Conservation (phyloP, 306 rosid species). For the Comarum palustre region DNA sequence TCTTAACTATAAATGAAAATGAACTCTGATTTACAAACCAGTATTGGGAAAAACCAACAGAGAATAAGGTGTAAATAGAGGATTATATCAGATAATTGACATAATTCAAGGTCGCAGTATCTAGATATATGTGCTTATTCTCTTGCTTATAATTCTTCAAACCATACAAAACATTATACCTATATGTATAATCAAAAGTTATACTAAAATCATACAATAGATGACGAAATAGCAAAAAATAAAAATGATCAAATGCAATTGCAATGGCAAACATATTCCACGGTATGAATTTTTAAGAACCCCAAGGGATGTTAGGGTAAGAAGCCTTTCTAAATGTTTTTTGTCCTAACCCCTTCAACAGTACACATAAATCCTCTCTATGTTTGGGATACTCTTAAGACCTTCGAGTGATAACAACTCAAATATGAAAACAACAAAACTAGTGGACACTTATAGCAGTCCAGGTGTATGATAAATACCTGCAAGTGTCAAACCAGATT, state of each 20-base stretch:
- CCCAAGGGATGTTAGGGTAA: neutral
- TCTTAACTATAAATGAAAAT: constrained; percentile 6
- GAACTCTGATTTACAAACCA: neutral
- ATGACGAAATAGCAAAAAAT: neutral
- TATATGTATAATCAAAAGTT: neutral
- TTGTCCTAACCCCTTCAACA: neutral
- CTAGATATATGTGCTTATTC: neutral
- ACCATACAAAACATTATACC: neutral
- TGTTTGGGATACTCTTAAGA: neutral
- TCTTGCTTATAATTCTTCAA: neutral
- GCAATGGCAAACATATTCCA: neutral
- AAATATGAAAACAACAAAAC: neutral
- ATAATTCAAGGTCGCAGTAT: neutral
- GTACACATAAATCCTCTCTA: neutral
- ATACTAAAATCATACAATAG: neutral
- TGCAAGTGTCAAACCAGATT: constrained; percentile 47
- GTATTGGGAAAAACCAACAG: neutral
- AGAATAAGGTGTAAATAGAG: neutral
- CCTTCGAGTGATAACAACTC: neutral
- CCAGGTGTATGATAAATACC: constrained; percentile 36
- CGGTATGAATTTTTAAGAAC: neutral
- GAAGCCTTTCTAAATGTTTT: neutral
- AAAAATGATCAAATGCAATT: neutral
- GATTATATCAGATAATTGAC: neutral
- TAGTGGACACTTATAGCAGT: constrained; percentile 5